Evolutionary conservation across 2,329 filamentous ascomycete species (phyloP).

Genomic region (Paecilomyces sp.): DNA sequence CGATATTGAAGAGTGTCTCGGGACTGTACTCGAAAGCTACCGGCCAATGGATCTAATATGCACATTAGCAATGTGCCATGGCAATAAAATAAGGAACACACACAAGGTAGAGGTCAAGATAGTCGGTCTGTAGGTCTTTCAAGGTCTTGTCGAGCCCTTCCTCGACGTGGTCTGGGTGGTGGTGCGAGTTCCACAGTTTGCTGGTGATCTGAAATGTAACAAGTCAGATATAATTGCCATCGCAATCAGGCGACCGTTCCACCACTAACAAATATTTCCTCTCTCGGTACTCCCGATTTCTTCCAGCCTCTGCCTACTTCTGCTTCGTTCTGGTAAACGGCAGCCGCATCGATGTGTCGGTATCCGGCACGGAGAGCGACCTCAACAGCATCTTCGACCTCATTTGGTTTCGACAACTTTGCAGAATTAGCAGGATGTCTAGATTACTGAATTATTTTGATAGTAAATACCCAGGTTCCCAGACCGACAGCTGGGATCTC

Average conservation of each 20-base stretch:
- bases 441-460: background rate
- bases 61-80: background rate
- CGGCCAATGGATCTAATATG: constrained; percentile 34
- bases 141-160: constrained; percentile 43
- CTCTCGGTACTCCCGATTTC: constrained; percentile 23
- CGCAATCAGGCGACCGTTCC: background rate
- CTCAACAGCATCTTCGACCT: constrained; percentile 43
- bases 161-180: constrained; percentile 44
- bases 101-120: constrained; percentile 48
- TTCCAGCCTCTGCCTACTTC: constrained; percentile 26
- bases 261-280: constrained; percentile 24
- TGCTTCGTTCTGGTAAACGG: constrained; percentile 26
- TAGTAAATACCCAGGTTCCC: constrained; percentile 31
- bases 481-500: constrained; percentile 37
- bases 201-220: constrained; percentile 38
- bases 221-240: background rate
- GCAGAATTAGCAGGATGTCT: background rate
- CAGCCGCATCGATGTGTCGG: constrained; percentile 40
- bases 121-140: constrained; percentile 45
- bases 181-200: constrained; percentile 54
- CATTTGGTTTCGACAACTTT: constrained; percentile 29
- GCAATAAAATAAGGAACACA: constrained; percentile 3
- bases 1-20: constrained; percentile 10
- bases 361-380: constrained; percentile 35
- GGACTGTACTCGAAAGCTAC: constrained; percentile 15